These are phyloP conservation scores for Suhomyces sp. DNA, from an alignment of 805 yeast genomes.

Conservation along the genomic window DNA sequence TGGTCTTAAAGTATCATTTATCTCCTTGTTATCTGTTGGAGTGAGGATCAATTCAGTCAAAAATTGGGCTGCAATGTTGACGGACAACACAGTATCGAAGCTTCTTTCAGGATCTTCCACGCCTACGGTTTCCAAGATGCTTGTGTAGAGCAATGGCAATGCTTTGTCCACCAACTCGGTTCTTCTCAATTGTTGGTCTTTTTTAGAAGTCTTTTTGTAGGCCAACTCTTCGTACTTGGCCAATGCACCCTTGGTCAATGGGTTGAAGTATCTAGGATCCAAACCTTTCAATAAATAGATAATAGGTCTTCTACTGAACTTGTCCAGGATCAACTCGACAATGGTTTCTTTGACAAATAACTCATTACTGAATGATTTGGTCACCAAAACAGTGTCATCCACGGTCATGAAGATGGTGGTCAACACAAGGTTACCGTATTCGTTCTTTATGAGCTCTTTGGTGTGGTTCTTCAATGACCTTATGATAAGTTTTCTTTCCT, in stretches of 20 bases:
- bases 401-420: conserved; percentile 78
- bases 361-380: conserved; percentile 67
- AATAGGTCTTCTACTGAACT: conserved; percentile 86
- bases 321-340: conserved; percentile 58
- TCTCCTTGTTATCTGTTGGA: conserved; percentile 44
- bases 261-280: conserved; percentile 79
- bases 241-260: conserved; percentile 59
- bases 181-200: conserved; percentile 76
- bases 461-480: conserved; percentile 74
- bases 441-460: conserved; percentile 74
- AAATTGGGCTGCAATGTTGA: conserved; percentile 81
- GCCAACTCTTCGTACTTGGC: conserved; percentile 56
- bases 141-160: conserved; percentile 60
- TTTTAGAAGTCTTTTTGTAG: conserved; percentile 69
- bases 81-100: conserved; percentile 50
- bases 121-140: conserved; percentile 36
- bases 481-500: conserved; percentile 81
- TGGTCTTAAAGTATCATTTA: conserved; percentile 38
- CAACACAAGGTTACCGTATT: conserved; percentile 80
- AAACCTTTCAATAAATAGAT: conserved; percentile 75
- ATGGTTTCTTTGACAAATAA: conserved; percentile 47
- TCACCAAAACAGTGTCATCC: conserved; percentile 86
- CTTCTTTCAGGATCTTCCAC: conserved; percentile 38
- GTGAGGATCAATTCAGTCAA: conserved; percentile 70
- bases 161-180: conserved; percentile 63